A percentile compares a stretch with the other conserved stretches of the same genome.
Conservation (phyloP, 1,139 yeast species). For the Suhomyces anneliseae region DNA sequence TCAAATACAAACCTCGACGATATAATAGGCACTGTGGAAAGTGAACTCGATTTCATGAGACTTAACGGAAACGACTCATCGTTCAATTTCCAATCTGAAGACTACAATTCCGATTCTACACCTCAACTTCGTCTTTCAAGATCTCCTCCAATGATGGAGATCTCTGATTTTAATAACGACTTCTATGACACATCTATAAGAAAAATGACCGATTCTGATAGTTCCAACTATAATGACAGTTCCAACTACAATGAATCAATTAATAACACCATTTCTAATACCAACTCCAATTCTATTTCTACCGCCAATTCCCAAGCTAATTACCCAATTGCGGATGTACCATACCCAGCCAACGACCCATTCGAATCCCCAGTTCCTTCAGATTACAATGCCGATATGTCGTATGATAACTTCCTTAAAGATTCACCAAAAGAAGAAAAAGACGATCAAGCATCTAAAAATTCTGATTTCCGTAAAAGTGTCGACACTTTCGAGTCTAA, state of each 20-base stretch:
- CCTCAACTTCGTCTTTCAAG: constrained; percentile 10
- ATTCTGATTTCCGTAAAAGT: constrained; percentile 2
- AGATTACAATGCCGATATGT: constrained; percentile 1
- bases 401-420: constrained; percentile 2
- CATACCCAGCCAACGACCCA: constrained; percentile 11
- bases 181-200: constrained; percentile 12
- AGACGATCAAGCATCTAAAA: neutral
- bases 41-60: constrained; percentile 18
- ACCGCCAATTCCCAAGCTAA: neutral
- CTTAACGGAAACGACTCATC: constrained; percentile 5
- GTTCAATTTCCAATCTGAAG: constrained; percentile 6
- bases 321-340: constrained; percentile 1
- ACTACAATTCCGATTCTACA: constrained; percentile 6
- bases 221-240: neutral
- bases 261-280: neutral
- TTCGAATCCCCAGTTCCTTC: constrained; percentile 9
- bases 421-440: constrained; percentile 1
- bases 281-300: neutral
- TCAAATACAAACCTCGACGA: constrained; percentile 13
- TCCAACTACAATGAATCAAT: neutral
- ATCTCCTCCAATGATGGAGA: constrained; percentile 11
- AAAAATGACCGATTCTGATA: neutral
- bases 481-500: constrained; percentile 8
- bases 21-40: constrained; percentile 21
- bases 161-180: constrained; percentile 12